A percentile compares a stretch with the other conserved stretches of the same genome.
Conservation (phyloP, 1,284 basidiomycete species). For the Agaricales sp. region DNA sequence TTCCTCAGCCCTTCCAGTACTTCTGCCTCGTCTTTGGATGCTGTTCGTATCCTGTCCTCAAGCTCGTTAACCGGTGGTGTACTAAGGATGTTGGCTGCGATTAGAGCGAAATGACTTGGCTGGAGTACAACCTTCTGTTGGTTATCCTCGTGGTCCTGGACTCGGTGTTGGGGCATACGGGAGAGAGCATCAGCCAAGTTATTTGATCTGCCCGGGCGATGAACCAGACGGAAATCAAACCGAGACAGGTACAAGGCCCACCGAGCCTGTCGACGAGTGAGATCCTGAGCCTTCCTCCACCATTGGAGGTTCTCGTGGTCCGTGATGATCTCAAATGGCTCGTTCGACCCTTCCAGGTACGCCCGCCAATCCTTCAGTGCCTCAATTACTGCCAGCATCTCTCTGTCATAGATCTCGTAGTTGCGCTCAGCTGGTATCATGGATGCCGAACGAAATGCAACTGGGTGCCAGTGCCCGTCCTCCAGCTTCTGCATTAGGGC, state of each 20-base stretch:
- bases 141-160: no score
- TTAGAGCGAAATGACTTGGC: no score
- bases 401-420: conserved; percentile 36
- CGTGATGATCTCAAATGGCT: conserved; percentile 17
- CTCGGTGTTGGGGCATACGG: no score
- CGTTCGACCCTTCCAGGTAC: conserved; percentile 19
- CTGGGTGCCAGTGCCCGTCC: conserved; percentile 18
- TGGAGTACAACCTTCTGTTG: no score
- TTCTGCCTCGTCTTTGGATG: no score
- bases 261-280: conserved; percentile 27
- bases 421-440: conserved; percentile 23
- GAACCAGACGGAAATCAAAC: conserved; percentile 27
- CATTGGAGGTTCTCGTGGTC: no score
- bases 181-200: conserved; percentile 26
- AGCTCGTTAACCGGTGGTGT: no score
- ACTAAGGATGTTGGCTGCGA: no score
- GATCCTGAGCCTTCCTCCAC: no score
- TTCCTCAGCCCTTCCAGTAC: no score
- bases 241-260: conserved; percentile 29
- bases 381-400: conserved; percentile 33
- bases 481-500: conserved; percentile 17
- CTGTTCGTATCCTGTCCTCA: no score
- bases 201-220: conserved; percentile 16
- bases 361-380: conserved; percentile 20
- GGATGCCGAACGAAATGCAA: conserved; percentile 19